These are phyloP conservation scores for Alternaria arborescens DNA, from an alignment of 2,329 filamentous ascomycete species.

Conservation along the genomic window DNA sequence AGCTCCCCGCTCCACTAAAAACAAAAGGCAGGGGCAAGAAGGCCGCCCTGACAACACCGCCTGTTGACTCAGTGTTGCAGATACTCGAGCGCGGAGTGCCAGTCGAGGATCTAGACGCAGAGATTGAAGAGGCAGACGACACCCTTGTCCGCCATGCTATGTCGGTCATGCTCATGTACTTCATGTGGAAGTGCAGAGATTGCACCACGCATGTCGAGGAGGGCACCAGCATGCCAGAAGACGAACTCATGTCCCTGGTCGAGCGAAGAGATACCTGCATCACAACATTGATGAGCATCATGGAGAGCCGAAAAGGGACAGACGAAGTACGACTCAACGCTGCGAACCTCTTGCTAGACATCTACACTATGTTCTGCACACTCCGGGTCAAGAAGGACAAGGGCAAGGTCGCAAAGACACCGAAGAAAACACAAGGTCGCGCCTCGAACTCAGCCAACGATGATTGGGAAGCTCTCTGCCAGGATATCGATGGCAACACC, in stretches of 20 bases:
- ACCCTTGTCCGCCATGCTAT: constrained; percentile 79
- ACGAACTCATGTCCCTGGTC: constrained; percentile 66
- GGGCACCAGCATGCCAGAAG: constrained; percentile 60
- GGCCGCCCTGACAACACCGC: constrained; percentile 47
- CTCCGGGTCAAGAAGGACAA: constrained; percentile 63
- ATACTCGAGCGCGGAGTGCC: constrained; percentile 78
- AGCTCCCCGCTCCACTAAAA: constrained; percentile 55
- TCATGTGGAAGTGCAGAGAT: constrained; percentile 87
- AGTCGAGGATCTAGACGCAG: constrained; percentile 69
- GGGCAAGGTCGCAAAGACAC: constrained; percentile 35
- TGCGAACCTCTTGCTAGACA: constrained; percentile 79
- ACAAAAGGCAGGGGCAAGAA: constrained; percentile 37
- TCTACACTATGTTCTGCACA: constrained; percentile 80
- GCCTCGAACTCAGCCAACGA: constrained; percentile 49
- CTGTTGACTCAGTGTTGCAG: constrained; percentile 75
- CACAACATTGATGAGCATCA: constrained; percentile 58
- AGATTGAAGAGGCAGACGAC: constrained; percentile 79
- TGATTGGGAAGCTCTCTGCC: constrained; percentile 67
- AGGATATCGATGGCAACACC: constrained; percentile 71
- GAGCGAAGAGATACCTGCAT: constrained; percentile 62
- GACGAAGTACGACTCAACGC: constrained; percentile 82
- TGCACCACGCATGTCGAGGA: constrained; percentile 50
- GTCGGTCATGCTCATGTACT: constrained; percentile 83
- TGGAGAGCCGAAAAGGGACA: constrained; percentile 65
- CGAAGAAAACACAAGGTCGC: constrained; percentile 42